Percentiles rank a stretch among this genome's conserved stretches.
These are phyloP conservation scores for Myochromella boudieri DNA, from an alignment of 768 basidiomycete species.

Conservation along the genomic window DNA sequence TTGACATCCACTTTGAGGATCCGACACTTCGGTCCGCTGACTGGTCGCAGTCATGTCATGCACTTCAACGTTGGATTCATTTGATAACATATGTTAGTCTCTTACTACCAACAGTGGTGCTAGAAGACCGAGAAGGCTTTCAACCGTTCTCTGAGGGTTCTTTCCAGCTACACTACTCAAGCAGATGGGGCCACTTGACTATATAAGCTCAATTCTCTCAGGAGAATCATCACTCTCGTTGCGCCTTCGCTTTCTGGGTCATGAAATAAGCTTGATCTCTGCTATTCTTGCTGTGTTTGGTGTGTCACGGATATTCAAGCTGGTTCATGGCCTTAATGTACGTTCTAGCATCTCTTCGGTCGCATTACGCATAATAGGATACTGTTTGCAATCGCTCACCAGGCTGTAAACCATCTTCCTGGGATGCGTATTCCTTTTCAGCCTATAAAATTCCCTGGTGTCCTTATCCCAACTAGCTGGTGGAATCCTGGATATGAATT, in stretches of 20 bases:
- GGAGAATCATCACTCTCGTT: not conserved
- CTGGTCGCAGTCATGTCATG: too few species aligned
- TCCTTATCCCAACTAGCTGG: constrained; percentile 36
- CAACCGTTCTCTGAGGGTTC: too few species aligned
- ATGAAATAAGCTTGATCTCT: constrained; percentile 14
- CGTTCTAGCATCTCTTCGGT: constrained; percentile 2
- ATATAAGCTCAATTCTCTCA: not conserved
- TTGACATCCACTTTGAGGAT: too few species aligned
- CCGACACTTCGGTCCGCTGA: too few species aligned
- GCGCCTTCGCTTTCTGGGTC: constrained; percentile 10
- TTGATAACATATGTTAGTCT: too few species aligned
- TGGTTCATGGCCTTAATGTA: constrained; percentile 31
- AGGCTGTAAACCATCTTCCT: constrained; percentile 37
- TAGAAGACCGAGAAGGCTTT: too few species aligned
- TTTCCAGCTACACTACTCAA: not conserved
- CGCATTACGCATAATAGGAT: not conserved
- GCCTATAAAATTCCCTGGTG: constrained; percentile 37
- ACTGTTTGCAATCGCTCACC: too few species aligned
- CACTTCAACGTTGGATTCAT: too few species aligned
- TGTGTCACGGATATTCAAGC: constrained; percentile 30
- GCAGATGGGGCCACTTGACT: not conserved
- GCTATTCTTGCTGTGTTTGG: constrained; percentile 24
- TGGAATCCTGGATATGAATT: constrained; percentile 41
- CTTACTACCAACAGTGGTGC: too few species aligned
- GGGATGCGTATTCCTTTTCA: constrained; percentile 42